phyloP scores from a whole-genome alignment of 352 stramenopile species.

The Chrysophaeum taylorii region DNA sequence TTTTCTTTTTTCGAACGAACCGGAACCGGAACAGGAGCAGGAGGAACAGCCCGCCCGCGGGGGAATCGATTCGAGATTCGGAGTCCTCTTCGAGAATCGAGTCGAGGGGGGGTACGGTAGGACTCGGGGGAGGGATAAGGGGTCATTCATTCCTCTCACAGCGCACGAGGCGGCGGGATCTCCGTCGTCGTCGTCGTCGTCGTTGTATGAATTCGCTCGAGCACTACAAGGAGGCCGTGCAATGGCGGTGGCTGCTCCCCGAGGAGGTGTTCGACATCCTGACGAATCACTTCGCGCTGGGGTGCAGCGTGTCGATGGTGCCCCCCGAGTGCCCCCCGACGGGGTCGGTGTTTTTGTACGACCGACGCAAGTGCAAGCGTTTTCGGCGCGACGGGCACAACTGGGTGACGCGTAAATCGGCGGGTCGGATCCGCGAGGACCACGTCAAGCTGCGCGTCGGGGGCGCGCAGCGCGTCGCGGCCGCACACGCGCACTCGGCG shows the following conservation, averaged over 20 bases:
- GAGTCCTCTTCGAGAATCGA: too few species aligned
- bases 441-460: conserved; percentile 34
- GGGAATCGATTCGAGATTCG: too few species aligned
- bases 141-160: too few species aligned
- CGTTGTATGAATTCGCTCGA: neutral
- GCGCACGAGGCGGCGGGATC: too few species aligned
- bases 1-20: too few species aligned
- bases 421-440: conserved; percentile 28
- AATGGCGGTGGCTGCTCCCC: neutral
- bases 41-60: too few species aligned
- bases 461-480: conserved; percentile 24
- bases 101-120: too few species aligned
- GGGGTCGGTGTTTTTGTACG: conserved; percentile 25
- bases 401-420: conserved; percentile 22
- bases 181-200: too few species aligned
- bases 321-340: neutral
- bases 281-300: neutral
- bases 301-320: neutral
- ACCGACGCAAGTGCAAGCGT: conserved; percentile 21
- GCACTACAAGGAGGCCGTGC: neutral
- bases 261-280: conserved; percentile 5
- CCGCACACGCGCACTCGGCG: conserved; percentile 29
- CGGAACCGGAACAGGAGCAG: too few species aligned
- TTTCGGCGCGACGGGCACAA: conserved; percentile 28
- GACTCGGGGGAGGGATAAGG: too few species aligned